Evolutionary conservation across 2,329 filamentous ascomycete genomes (phyloP).

Genomic region (Alternaria atra): DNA sequence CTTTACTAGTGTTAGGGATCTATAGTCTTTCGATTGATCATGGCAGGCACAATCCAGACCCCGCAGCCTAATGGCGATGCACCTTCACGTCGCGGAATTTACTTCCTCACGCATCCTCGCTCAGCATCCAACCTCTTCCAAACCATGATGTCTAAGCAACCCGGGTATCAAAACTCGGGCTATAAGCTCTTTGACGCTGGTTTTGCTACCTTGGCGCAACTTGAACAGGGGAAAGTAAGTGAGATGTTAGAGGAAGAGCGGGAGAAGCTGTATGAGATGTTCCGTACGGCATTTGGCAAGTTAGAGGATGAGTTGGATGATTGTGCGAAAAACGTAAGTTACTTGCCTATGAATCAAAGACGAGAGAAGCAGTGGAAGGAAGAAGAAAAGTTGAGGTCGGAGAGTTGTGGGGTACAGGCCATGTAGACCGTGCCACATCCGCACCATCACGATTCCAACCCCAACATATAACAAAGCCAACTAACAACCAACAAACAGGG

Average conservation of each 20-base stretch:
- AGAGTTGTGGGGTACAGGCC: not conserved
- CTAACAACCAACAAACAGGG: constrained; percentile 6
- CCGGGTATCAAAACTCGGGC: constrained; percentile 21
- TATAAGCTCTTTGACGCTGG: constrained; percentile 26
- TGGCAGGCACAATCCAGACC: constrained; percentile 18
- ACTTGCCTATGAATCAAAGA: too few species aligned
- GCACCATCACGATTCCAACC: constrained; percentile 6
- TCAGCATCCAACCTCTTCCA: constrained; percentile 31
- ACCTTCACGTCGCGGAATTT: constrained; percentile 17
- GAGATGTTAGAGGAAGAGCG: constrained; percentile 19
- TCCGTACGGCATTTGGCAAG: constrained; percentile 11
- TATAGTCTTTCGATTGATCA: not conserved
- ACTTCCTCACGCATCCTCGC: constrained; percentile 28
- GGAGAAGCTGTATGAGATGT: constrained; percentile 10
- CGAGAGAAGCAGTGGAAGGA: not conserved
- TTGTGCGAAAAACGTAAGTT: constrained; percentile 24
- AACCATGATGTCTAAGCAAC: constrained; percentile 30
- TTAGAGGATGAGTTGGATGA: constrained; percentile 27
- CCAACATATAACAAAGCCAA: not conserved
- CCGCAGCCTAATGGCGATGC: not conserved
- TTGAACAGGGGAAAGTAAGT: constrained; percentile 17
- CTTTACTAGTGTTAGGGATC: not conserved
- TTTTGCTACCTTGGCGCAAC: constrained; percentile 5
- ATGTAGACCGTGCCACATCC: constrained; percentile 1
- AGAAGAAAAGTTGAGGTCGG: not conserved